phyloP scores from a whole-genome alignment of 768 basidiomycete species.

The Kwoniella shandongensis region DNA sequence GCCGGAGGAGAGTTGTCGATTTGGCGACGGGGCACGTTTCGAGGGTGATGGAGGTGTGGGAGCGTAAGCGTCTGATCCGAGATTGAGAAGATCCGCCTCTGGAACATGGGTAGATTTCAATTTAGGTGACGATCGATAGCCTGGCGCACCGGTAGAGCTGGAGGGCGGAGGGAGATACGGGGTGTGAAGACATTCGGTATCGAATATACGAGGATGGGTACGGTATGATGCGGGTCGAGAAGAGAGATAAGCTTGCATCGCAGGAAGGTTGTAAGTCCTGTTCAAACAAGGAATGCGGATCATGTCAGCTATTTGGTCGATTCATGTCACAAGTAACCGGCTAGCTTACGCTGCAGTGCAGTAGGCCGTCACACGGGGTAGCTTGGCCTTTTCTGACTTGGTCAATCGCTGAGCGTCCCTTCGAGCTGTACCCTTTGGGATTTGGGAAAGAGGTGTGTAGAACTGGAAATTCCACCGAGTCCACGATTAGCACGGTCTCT shows the following conservation, averaged over 20 bases:
- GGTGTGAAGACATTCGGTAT: slow-evolving; percentile 84
- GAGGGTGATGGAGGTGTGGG: background rate
- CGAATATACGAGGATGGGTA: slow-evolving; percentile 81
- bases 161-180: slow-evolving; percentile 67
- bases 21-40: slow-evolving; percentile 12
- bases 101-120: slow-evolving; percentile 35
- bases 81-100: slow-evolving; percentile 49
- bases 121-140: slow-evolving; percentile 36
- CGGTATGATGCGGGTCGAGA: slow-evolving; percentile 78
- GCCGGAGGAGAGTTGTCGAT: slow-evolving; percentile 8
- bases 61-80: slow-evolving; percentile 18
- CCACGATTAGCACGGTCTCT: background rate
- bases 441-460: slow-evolving; percentile 90
- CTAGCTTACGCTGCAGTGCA: slow-evolving; percentile 86
- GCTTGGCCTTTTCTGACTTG: slow-evolving; percentile 86
- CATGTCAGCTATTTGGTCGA: too few relatives aligned
- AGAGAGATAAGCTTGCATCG: slow-evolving; percentile 84
- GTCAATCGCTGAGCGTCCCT: slow-evolving; percentile 85
- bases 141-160: slow-evolving; percentile 40
- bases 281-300: too few relatives aligned
- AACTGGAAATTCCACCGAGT: slow-evolving; percentile 58
- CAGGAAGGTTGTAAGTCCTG: slow-evolving; percentile 85
- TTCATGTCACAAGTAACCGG: too few relatives aligned
- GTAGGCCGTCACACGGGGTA: slow-evolving; percentile 94
- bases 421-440: slow-evolving; percentile 89